These are phyloP conservation scores for Emmonsiellopsis sp. DNA, from an alignment of 2,329 filamentous ascomycete species.

Conservation along the genomic window DNA sequence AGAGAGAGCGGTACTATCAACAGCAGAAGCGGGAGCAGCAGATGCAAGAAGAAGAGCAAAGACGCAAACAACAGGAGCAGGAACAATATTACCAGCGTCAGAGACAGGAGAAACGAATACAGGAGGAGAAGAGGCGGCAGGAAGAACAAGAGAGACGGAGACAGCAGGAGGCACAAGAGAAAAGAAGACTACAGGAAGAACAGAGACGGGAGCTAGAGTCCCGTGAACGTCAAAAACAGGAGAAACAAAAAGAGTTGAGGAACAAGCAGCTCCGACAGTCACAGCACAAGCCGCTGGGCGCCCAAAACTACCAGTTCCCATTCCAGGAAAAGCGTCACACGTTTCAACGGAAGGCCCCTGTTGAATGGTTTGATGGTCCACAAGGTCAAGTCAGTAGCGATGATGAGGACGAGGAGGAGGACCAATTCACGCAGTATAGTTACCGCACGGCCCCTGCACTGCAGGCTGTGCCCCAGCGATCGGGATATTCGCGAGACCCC, in stretches of 20 bases:
- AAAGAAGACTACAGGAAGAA: not conserved
- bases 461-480: slow-evolving; percentile 2
- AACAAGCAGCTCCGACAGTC: not conserved
- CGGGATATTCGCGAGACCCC: slow-evolving; percentile 1
- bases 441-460: slow-evolving; percentile 5
- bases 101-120: not conserved
- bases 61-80: not conserved
- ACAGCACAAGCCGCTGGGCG: slow-evolving; percentile 13
- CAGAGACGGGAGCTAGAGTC: not conserved
- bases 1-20: not conserved
- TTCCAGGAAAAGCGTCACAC: not conserved
- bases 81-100: not conserved
- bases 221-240: not conserved
- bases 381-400: slow-evolving; percentile 22
- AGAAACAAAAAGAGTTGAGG: not conserved
- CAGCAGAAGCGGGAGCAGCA: slow-evolving; percentile 4
- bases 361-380: slow-evolving; percentile 26
- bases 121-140: not conserved
- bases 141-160: not conserved
- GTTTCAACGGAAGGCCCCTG: slow-evolving; percentile 1
- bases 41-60: not conserved
- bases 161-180: not conserved
- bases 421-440: not conserved
- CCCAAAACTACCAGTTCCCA: not conserved
- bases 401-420: slow-evolving; percentile 12